phyloP scores from a whole-genome alignment of 768 basidiomycete genomes.

The Boletus sensibilis region DNA sequence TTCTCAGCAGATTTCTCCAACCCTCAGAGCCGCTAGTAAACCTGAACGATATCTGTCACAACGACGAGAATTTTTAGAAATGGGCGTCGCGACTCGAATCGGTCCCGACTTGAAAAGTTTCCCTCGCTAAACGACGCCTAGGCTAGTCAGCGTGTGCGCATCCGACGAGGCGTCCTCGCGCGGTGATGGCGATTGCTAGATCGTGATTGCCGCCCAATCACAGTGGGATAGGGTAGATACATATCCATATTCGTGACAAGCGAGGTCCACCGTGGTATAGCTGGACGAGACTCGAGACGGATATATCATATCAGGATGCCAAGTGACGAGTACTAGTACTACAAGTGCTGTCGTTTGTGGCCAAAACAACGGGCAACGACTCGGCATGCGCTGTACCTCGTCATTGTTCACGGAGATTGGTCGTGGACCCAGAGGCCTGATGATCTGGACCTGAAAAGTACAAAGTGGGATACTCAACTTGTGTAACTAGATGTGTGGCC shows the following conservation, averaged over 20 bases:
- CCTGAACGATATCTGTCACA: background rate
- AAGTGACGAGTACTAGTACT: too few relatives aligned
- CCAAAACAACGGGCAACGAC: too few relatives aligned
- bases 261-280: background rate
- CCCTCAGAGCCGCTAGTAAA: background rate
- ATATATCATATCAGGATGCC: background rate
- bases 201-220: background rate
- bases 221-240: background rate
- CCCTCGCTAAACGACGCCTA: background rate
- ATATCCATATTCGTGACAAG: too few relatives aligned
- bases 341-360: too few relatives aligned
- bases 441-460: too few relatives aligned
- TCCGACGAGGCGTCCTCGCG: background rate
- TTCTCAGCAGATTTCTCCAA: conserved; percentile 3
- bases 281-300: too few relatives aligned
- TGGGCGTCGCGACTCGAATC: background rate
- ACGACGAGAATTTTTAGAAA: background rate
- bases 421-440: too few relatives aligned
- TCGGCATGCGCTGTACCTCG: too few relatives aligned
- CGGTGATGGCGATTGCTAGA: background rate
- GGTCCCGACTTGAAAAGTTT: background rate
- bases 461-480: too few relatives aligned
- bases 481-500: too few relatives aligned
- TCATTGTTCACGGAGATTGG: too few relatives aligned
- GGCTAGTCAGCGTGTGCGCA: background rate